phyloP scores from a whole-genome alignment of 176 grass and related monocot species.

The Elaeis guineensis region DNA sequence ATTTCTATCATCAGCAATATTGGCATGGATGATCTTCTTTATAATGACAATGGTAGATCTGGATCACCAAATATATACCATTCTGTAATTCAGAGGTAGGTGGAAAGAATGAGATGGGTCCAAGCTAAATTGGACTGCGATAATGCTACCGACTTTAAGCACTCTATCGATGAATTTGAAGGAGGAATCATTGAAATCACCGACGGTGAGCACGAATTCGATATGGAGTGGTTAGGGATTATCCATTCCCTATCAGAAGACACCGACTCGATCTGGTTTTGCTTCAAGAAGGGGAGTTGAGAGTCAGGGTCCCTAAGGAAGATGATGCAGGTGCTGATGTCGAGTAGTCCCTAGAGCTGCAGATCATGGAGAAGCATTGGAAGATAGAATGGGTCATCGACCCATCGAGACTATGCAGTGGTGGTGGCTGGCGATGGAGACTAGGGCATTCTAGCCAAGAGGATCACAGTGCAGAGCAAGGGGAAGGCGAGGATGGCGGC shows the following conservation, averaged over 20 bases:
- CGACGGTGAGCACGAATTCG: conserved; percentile 44
- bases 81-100: conserved; percentile 47
- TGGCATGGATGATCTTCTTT: conserved; percentile 31
- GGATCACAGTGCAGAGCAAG: conserved; percentile 27
- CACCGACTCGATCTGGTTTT: conserved; percentile 14
- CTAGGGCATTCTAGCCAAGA: background rate
- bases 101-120: conserved; percentile 20
- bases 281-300: conserved; percentile 19
- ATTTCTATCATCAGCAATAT: background rate
- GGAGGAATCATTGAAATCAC: conserved; percentile 32
- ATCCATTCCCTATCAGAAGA: conserved; percentile 24
- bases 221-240: conserved; percentile 38
- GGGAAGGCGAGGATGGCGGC: conserved; percentile 40
- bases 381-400: conserved; percentile 29
- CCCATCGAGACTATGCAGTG: background rate
- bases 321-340: conserved; percentile 15
- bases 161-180: conserved; percentile 40
- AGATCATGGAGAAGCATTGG: conserved; percentile 59
- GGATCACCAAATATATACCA: conserved; percentile 42
- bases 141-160: conserved; percentile 51
- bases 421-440: background rate
- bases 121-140: conserved; percentile 18
- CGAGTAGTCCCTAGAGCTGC: conserved; percentile 42
- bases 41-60: conserved; percentile 39
- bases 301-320: conserved; percentile 33